Base-by-base conservation (phyloP, 2,329 filamentous ascomycete species). In the Colletotrichum shisoi region DNA sequence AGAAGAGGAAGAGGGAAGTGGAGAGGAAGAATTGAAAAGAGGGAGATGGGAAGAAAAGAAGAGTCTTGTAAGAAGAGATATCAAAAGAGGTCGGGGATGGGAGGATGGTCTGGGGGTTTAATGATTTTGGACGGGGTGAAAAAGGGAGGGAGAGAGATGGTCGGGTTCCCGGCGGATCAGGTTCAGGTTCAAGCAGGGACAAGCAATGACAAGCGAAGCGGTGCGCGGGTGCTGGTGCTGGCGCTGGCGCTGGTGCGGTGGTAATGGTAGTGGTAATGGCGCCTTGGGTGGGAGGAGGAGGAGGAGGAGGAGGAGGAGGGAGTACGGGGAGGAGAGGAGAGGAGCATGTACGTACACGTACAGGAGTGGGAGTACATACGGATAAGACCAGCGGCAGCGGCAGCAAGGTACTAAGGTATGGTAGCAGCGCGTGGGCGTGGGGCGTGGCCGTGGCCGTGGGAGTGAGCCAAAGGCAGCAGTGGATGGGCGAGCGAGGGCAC, bases 91-190 rank as follows among this genome's bases (percentile, higher is more conserved):
- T 73, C 72, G 73, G 75, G 78, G 76, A 76, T 73, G 73, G 74
- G 75, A 77, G 75, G 75, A 74, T 73, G 72, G 69, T 71, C 74
- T 75, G 74, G 77, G 77, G 77, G 77, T 78, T 79, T 79, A 78
- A 78, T 78, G 74, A 77, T 75, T 74, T 76, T 73, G 69, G 74
- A 75, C 69, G 68, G 68, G 71, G 71, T 71, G 70, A 70, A 70
- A 71, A 71, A 70, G 69, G 67, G 69, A 74, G 69, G 68, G 69
- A 68, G 67, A 46, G 65, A 45, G 62, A 59, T 37, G 60, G 60
- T 63, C 60, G 53, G 62, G 64, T 56, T 44, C 53, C 39, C 24
- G 27, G 53, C 40, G 19, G 56, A 44, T 11, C 42, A 58, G 31
- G 40, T 21, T 34, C 51, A 53, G n/a, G 21, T 21, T 54, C 51